Base-by-base conservation (phyloP, 257 asterid genomes). In the Solanum dulcamara region DNA sequence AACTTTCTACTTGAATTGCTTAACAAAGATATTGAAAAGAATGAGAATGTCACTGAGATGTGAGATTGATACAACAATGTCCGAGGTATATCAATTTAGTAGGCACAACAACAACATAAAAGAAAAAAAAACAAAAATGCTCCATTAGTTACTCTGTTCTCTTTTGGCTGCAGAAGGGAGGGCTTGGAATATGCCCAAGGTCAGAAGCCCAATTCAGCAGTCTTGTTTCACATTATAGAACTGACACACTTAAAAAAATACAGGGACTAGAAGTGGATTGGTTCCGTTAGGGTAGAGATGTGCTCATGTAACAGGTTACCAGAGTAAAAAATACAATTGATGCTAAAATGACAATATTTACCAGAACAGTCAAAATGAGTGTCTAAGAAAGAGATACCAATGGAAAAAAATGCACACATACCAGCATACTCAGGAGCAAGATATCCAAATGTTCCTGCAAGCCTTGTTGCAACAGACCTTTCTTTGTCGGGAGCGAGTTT, bases 361-460 rank as follows among this genome's bases (percentile, higher is more conserved):
- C 7, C 40, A 30, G 20, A 17, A 79, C 44, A 28, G 42, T 48
- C 28, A 8, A 79, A 28, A 79, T 5, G 18, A 79, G 28, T 48
- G 83, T 79, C 44, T 79, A 26, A 44, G 42, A 48, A 17, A 28
- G 81, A 72, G 83, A 77, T 46, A 77, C 28, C 9, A 75, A 48
- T 48, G 62, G 18, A 7, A 48, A 17, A 28, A 46, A 28, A 15
- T 15, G 42, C 11, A 17, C 14, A 24, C 82, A 74, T 89, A 94
- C 98, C 94, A 67, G 98, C 98, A 90, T 94, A 94, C 89, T 94
- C 98, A 18, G 98, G 98, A 30, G 98, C 98, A 74, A 94, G 95
- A 86, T 94, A 94, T 50, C 97, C 96, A 37, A 94, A 94, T 4
- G 97, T 94, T 68, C 97, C 98, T 0, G 97, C 98, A 84, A 94